These are phyloP conservation scores for Colletotrichum tamarilloi DNA, from an alignment of 2,329 filamentous ascomycete genomes.

Conservation along the genomic window DNA sequence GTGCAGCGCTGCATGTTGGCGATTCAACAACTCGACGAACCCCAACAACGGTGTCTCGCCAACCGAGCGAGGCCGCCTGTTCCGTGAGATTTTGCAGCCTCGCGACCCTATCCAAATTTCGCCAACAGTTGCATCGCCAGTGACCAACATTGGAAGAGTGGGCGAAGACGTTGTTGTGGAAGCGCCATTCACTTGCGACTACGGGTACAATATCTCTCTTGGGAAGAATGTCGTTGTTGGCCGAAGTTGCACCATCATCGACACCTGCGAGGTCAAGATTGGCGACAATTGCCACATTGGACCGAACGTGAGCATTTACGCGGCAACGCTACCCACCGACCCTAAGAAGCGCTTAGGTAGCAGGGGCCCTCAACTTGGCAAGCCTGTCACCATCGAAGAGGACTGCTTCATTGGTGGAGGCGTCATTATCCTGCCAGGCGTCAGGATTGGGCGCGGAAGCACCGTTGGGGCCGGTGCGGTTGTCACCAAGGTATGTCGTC, in stretches of 20 bases:
- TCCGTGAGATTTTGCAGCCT: conserved; percentile 78
- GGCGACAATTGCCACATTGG: conserved; percentile 83
- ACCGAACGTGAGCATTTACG: conserved; percentile 88
- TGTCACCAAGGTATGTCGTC: conserved; percentile 75
- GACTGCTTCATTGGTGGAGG: conserved; percentile 87
- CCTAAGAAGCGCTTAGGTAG: conserved; percentile 79
- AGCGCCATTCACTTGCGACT: conserved; percentile 91
- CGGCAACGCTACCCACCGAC: conserved; percentile 78
- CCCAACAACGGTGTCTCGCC: conserved; percentile 77
- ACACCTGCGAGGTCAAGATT: conserved; percentile 85
- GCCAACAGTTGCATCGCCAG: conserved; percentile 62
- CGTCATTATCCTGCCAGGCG: conserved; percentile 80
- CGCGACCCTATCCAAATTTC: conserved; percentile 66
- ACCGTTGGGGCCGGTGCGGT: conserved; percentile 87
- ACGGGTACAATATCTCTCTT: conserved; percentile 93
- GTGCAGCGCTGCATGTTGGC: conserved; percentile 83
- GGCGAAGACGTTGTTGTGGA: conserved; percentile 85
- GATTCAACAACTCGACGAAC: conserved; percentile 87
- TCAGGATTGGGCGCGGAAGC: conserved; percentile 82
- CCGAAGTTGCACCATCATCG: conserved; percentile 85
- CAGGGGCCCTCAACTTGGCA: conserved; percentile 77
- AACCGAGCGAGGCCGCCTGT: conserved; percentile 75
- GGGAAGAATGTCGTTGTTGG: conserved; percentile 87
- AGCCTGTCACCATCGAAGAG: conserved; percentile 81
- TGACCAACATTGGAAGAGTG: conserved; percentile 69